Evolutionary conservation across 2,329 filamentous ascomycete species (phyloP), one percentile per base, ranked within the genome.

Genomic region (Alternaria arborescens): DNA sequence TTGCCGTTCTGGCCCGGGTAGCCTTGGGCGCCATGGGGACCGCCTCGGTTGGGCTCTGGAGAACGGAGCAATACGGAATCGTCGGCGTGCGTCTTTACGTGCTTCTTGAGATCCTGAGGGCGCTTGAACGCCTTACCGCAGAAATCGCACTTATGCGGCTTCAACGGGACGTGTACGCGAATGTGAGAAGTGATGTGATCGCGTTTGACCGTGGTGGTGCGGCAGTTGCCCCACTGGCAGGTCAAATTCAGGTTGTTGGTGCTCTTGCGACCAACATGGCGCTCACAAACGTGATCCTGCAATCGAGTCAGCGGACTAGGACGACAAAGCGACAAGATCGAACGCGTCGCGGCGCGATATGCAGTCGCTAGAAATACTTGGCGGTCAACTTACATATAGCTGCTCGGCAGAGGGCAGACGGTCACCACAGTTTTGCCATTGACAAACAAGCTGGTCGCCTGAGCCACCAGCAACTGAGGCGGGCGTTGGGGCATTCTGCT

Each of bases 161-260:
- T 99, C 63, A 99, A 85, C 1, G 95, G 95, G n/a, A 99, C 94
- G 79, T 99, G 95, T 55, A 98, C 95, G 67, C 95, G 92, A 73
- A 99, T 97, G 81, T 99, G 95, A 52, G 95, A 98, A 52, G 95
- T 99, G 81, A 99, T 99, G 83, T 99, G 95, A 75, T 98, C 95
- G 74, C 95, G 93, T 86, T 99, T 98, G 78, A 98, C 94, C 2
- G 94, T 98, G 48, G 94, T 97, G 22, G 94, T 98, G 66, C 93
- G 89, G 83, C 95, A 99, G 67, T 90, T 91, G 72, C 94, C 95
- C 95, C 95, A 99, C 78, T 96, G 92, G 82, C 95, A 99, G 55
- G 93, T 97, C 78, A 99, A 82, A 81, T 95, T 98, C 75, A 99
- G 85, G 82, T 99, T 99, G 84, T 98, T 98, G 77, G 95, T 99